Evolutionary conservation across 148 eudicot species (phyloP), one percentile per base, ranked within the genome.

Genomic region (Persicaria tinctoria): DNA sequence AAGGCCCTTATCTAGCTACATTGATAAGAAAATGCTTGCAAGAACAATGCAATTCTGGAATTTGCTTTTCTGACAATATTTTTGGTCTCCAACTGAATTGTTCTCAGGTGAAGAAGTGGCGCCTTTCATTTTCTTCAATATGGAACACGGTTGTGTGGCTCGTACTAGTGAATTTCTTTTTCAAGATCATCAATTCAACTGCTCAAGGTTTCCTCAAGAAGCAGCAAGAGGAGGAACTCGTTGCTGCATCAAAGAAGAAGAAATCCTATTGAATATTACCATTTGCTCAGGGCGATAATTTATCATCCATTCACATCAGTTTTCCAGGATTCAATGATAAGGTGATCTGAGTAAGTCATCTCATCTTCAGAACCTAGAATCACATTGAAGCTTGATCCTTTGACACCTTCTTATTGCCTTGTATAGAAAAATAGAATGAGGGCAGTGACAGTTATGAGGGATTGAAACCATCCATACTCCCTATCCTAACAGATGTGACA

Each of bases 91-190:
- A 59, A 32, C 69, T 13, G 10, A 32, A 41, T 8, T 64, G 64
- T 13, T 7, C 49, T 68, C 86, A 92, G 97, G 88, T 68, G 73
- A 80, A 81, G 50, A 78, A 81, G 45, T 88, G 95, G 95, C 84
- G 90, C 17, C 83, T 92, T 49, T 92, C 97, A n/a, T 82, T 87
- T 55, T 84, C 87, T 50, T 73, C 90, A 70, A 79, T 90, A 70
- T 92, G 97, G 97, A 92, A 90, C 55, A 84, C 87, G 0, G 83
- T 88, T 17, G 92, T 92, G 32, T 88, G 89, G 95, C 79, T 92
- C 53, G 88, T 92, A 82, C 86, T 92, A 51, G 16, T 92, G 77
- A 84, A 88, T 79, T 92, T 92, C 79, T 83, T 84, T 75, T 77
- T 86, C 75, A 83, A 88, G 86, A 92, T 92, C 54, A 84, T 92